Evolutionary conservation across 75 land plant genomes (phyloP), one percentile per base, ranked within the genome.

Genomic region (Selaginella tamariscina): DNA sequence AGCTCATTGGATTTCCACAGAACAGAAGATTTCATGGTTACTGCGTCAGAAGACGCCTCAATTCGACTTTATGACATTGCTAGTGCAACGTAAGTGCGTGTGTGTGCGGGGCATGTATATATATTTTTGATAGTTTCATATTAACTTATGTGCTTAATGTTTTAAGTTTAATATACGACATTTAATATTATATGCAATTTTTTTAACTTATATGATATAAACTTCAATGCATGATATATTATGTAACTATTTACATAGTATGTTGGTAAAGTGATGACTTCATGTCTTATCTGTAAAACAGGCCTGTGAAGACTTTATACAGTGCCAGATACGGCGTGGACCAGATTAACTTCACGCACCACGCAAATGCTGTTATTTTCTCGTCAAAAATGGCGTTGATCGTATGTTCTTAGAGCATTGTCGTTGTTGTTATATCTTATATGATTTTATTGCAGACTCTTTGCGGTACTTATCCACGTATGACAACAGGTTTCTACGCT

Each of bases 271-370:
- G n/a, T n/a, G n/a, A n/a, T n/a, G n/a, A n/a, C n/a, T n/a, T n/a
- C n/a, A n/a, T n/a, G n/a, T n/a, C n/a, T n/a, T n/a, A n/a, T n/a
- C n/a, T n/a, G n/a, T n/a, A n/a, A n/a, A n/a, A 5, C 79, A 94
- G 98, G 74, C 70, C 81, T 64, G 44, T 81, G 68, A 94, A 94
- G 73, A 94, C 86, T 28, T 82, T 89, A 29, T 78, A 82, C 71
- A 89, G 94, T 65, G 87, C 86, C 79, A 94, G 83, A 54, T 95
- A 94, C 75, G 98, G 98, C 2, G 88, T 86, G 32, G 96, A 90
- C 60, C 84, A 82, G 29, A 81, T 90, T 57, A 89, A 88, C 78
- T 94, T 90, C 68, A 94, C 98, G 0, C 98, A 94, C 66, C 98
- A 94, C 56, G 85, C 91, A 30, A 90, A 80, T 71, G 82, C 91